Base-by-base conservation (phyloP, 768 basidiomycete genomes). In the Amyloporia xantha region DNA sequence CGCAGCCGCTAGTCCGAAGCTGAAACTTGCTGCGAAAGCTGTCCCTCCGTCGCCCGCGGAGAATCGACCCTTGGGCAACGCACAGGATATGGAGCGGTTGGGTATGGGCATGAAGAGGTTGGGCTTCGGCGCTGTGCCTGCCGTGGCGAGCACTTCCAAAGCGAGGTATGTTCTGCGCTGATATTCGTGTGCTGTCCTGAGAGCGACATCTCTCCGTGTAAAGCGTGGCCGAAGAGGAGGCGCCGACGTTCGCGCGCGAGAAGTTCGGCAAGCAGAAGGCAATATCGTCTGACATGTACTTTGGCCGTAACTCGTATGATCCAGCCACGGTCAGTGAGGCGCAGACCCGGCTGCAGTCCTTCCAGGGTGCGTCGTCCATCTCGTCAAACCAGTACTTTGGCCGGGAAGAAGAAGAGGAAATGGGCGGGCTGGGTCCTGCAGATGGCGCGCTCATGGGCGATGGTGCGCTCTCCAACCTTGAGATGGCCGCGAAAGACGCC, bases 281-380 rank as follows among this genome's bases (percentile, higher is more conserved):
- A 47, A 99, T 99, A 64, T 97, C 94, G 4, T 95, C 92, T 3
- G 96, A 98, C 62, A 92, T 93, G 89, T 97, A 86, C 73, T 98
- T 98, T 64, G 91, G 85, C 20, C 79, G 95, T 36, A 86, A 87
- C 42, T 66, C 82, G 19, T 97, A 96, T 68, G 94, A 98, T 62
- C 80, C 90, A 1, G 59, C 65, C 30, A 74, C 81, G 3, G 59
- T 77, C 36, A 68, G 73, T 40, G 92, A 97, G 68, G 93, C 93
- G 4, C 86, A 91, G 60, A 68, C 76, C 10, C 82, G 95, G 2
- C 71, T 97, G 36, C 79, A 84, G 58, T 71, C 78, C 35, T 99
- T 99, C 81, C 80, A 83, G 59, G 95, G 95, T 10, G 91, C 94
- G 12, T 88, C 86, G 0, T 82, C 91, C 26, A 97, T 98, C 60